Evolutionary conservation across 495 filamentous ascomycete genomes (phyloP).

Genomic region (Endocarpon pusillum): DNA sequence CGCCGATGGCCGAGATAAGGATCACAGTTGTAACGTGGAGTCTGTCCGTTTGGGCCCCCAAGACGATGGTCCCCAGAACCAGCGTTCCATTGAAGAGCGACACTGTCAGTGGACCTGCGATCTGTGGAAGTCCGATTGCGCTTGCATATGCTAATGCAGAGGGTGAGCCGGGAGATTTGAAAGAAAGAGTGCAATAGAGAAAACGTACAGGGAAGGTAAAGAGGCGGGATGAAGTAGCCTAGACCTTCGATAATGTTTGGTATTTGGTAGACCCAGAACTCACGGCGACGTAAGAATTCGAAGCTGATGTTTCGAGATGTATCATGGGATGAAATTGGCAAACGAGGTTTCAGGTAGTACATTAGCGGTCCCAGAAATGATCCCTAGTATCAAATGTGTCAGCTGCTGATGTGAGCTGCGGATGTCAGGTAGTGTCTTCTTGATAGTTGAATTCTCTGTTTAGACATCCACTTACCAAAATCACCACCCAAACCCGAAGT

Average conservation of each 20-base stretch:
- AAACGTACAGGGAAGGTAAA: slow-evolving; percentile 46
- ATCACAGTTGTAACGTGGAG: slow-evolving; percentile 39
- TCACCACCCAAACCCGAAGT: slow-evolving; percentile 27
- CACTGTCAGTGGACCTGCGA: slow-evolving; percentile 25
- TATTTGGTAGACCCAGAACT: slow-evolving; percentile 34
- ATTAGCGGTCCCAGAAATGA: slow-evolving; percentile 35
- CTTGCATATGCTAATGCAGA: slow-evolving; percentile 25
- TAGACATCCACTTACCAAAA: slow-evolving; percentile 25
- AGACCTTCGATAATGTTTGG: slow-evolving; percentile 37
- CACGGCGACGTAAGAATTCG: slow-evolving; percentile 23
- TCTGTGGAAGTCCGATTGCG: slow-evolving; percentile 19
- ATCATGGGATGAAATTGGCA: slow-evolving; percentile 22
- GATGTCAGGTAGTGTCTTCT: too few species aligned
- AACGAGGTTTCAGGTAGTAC: slow-evolving; percentile 35
- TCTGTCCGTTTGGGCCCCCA: slow-evolving; percentile 39
- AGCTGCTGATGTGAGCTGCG: too few species aligned
- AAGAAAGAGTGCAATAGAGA: slow-evolving; percentile 8
- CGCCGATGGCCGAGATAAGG: slow-evolving; percentile 33
- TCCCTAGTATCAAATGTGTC: too few species aligned
- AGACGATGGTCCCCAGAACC: slow-evolving; percentile 36
- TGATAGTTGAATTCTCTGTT: too few species aligned
- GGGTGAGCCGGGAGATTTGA: slow-evolving; percentile 19
- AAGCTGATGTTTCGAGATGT: slow-evolving; percentile 16
- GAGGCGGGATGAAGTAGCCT: slow-evolving; percentile 43
- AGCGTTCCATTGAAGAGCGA: slow-evolving; percentile 33